These are phyloP conservation scores for Cercospora sp. DNA, from an alignment of 2,329 filamentous ascomycete genomes.

Conservation along the genomic window DNA sequence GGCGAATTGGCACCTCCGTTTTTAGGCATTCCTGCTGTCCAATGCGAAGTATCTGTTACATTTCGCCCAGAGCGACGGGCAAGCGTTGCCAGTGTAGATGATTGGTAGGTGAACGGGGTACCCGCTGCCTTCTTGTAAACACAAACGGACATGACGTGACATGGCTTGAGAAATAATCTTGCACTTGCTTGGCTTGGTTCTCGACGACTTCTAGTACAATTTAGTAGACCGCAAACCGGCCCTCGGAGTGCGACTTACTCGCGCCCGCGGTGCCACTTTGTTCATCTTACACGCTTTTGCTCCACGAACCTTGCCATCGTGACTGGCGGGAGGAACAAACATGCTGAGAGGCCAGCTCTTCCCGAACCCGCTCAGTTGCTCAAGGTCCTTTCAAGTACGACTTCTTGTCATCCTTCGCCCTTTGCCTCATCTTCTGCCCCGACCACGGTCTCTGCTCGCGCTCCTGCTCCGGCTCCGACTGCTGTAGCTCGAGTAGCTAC, in stretches of 20 bases:
- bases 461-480: constrained; percentile 29
- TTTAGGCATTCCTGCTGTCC: not conserved
- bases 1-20: not conserved
- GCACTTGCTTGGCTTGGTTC: not conserved
- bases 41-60: not conserved
- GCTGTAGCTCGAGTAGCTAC: constrained; percentile 26
- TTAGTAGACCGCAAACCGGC: constrained; percentile 4
- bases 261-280: not conserved
- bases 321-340: not conserved
- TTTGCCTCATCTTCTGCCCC: constrained; percentile 27
- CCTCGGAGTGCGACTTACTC: not conserved
- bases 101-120: not conserved
- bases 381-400: not conserved
- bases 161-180: not conserved
- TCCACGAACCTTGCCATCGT: not conserved
- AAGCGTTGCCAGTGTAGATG: not conserved
- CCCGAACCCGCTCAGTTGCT: not conserved
- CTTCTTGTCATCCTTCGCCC: not conserved
- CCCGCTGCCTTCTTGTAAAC: not conserved
- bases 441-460: constrained; percentile 30
- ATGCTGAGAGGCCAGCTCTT: not conserved
- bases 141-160: not conserved
- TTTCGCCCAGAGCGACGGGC: not conserved
- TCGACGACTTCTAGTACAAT: constrained; percentile 1
- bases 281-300: not conserved